Evolutionary conservation across 1,284 basidiomycete genomes (phyloP).

Genomic region (Tylopilus orsonianus): DNA sequence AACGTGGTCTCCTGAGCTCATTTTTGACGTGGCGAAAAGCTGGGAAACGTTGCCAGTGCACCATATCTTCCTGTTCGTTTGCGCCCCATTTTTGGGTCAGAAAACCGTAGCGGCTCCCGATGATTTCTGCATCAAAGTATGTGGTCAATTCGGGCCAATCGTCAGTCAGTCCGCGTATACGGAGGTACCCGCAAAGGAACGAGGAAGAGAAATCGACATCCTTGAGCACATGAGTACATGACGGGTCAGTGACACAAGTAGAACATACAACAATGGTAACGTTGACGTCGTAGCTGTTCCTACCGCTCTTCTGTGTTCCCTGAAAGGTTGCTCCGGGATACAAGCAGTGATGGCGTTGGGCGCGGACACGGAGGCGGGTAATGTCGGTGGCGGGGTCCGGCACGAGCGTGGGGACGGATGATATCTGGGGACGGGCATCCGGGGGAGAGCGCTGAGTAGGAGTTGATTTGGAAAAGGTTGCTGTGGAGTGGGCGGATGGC

Average conservation of each 20-base stretch:
- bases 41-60: slow-evolving; percentile 89
- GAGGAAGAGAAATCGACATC: slow-evolving; percentile 82
- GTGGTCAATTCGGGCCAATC: slow-evolving; percentile 90
- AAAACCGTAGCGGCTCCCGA: slow-evolving; percentile 85
- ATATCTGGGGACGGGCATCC: slow-evolving; percentile 11
- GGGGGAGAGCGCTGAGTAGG: slow-evolving; percentile 13
- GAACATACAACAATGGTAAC: slow-evolving; percentile 75
- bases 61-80: slow-evolving; percentile 83
- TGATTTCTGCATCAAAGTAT: slow-evolving; percentile 93
- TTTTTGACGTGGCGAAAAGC: slow-evolving; percentile 79
- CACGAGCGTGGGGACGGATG: slow-evolving; percentile 10
- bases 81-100: slow-evolving; percentile 86
- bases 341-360: slow-evolving; percentile 76
- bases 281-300: slow-evolving; percentile 82
- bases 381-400: slow-evolving; percentile 70
- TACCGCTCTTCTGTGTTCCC: slow-evolving; percentile 81
- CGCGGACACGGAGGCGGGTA: slow-evolving; percentile 69
- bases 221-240: slow-evolving; percentile 37
- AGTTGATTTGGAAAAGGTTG: slow-evolving; percentile 10
- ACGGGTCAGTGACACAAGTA: neutral
- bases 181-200: slow-evolving; percentile 83
- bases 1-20: slow-evolving; percentile 71
- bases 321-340: slow-evolving; percentile 78
- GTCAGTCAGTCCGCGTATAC: slow-evolving; percentile 85
- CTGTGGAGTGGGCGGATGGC: slow-evolving; percentile 15